Evolutionary conservation across 2,329 filamentous ascomycete genomes (phyloP).

Genomic region (Cercospora berteroae): DNA sequence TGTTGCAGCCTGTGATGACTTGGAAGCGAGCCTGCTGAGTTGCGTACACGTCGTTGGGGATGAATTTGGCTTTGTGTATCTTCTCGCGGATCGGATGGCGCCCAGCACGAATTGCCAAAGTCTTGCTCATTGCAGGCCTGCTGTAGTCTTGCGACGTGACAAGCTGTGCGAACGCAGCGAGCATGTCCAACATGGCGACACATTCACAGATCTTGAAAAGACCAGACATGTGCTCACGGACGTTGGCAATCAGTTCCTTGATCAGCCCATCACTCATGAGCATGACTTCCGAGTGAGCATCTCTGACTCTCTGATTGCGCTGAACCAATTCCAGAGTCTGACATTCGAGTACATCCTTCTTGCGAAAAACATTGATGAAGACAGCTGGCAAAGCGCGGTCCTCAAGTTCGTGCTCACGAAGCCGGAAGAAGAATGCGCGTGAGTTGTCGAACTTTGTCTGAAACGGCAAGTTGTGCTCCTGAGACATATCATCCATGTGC

Average conservation of each 20-base stretch:
- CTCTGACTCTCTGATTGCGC: conserved; percentile 68
- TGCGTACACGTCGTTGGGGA: conserved; percentile 89
- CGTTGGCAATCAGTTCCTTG: conserved; percentile 66
- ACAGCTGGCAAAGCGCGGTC: conserved; percentile 59
- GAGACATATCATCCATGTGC: conserved; percentile 65
- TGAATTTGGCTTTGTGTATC: conserved; percentile 64
- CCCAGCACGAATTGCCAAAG: conserved; percentile 69
- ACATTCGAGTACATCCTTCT: conserved; percentile 77
- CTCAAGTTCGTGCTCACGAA: conserved; percentile 63
- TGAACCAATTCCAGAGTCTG: conserved; percentile 84
- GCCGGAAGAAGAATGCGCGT: conserved; percentile 75
- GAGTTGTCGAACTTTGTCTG: conserved; percentile 73
- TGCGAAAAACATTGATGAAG: conserved; percentile 74
- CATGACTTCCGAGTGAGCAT: conserved; percentile 80
- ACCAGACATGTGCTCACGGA: conserved; percentile 67
- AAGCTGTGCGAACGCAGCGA: conserved; percentile 68
- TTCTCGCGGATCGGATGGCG: conserved; percentile 79
- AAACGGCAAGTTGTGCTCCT: conserved; percentile 57
- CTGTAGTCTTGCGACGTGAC: conserved; percentile 66
- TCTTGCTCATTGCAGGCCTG: conserved; percentile 66
- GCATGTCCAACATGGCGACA: conserved; percentile 73
- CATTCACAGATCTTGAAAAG: conserved; percentile 85
- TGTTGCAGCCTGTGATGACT: conserved; percentile 93
- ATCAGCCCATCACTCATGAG: conserved; percentile 75
- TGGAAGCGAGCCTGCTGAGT: conserved; percentile 80